Evolutionary conservation across 2,329 filamentous ascomycete species (phyloP).

Genomic region (Sarocladiaceae sp.): DNA sequence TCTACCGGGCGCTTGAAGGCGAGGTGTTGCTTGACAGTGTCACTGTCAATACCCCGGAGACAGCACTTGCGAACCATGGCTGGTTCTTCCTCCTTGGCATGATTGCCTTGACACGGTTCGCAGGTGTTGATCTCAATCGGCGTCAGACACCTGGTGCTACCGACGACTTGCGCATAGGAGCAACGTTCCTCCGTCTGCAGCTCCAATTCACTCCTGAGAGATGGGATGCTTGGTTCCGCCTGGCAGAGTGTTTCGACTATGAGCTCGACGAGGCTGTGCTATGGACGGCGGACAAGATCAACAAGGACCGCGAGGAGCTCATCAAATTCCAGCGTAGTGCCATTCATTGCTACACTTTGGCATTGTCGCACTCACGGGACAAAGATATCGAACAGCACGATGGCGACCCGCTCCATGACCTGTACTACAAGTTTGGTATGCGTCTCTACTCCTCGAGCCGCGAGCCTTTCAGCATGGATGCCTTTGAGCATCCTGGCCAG

Average conservation of each 20-base stretch:
- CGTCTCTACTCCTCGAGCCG: conserved; percentile 56
- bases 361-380: conserved; percentile 48
- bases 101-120: conserved; percentile 81
- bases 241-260: conserved; percentile 81
- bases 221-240: conserved; percentile 87
- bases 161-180: conserved; percentile 76
- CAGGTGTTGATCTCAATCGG: conserved; percentile 61
- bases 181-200: conserved; percentile 73
- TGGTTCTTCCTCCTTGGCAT: conserved; percentile 93
- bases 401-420: conserved; percentile 48
- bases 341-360: conserved; percentile 71
- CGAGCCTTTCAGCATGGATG: conserved; percentile 57
- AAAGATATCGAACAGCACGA: conserved; percentile 38
- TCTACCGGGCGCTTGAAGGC: conserved; percentile 78
- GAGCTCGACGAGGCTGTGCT: conserved; percentile 82
- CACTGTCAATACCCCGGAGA: conserved; percentile 61
- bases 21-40: conserved; percentile 68
- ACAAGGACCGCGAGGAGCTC: conserved; percentile 70
- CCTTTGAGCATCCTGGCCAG: conserved; percentile 50
- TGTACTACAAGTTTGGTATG: conserved; percentile 56
- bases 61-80: conserved; percentile 67
- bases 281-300: conserved; percentile 88
- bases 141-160: conserved; percentile 72
- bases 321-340: conserved; percentile 70
- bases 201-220: conserved; percentile 73